These are phyloP conservation scores for Prunus salicina DNA, from an alignment of 306 rosid genomes.

Conservation along the genomic window DNA sequence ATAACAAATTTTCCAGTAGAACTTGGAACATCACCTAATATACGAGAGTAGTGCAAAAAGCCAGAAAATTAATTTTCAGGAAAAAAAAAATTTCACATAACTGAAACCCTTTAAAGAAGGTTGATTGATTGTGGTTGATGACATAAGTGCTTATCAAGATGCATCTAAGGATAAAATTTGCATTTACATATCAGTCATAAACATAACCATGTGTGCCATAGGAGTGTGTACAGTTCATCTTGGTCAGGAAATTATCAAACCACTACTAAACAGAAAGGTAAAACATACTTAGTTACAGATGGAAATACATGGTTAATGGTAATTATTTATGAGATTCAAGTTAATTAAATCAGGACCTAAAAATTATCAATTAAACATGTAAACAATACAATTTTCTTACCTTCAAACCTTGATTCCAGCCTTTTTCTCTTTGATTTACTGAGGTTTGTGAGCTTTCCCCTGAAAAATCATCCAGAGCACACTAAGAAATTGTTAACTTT, in stretches of 20 bases:
- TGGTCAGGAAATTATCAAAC: background rate
- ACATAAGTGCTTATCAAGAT: background rate
- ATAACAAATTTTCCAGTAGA: background rate
- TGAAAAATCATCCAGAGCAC: slow-evolving; percentile 40
- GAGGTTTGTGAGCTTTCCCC: slow-evolving; percentile 60
- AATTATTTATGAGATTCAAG: background rate
- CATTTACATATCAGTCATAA: background rate
- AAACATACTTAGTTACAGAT: background rate
- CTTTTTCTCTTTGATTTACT: slow-evolving; percentile 72
- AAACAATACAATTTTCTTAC: slow-evolving; percentile 34
- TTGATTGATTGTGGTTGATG: background rate
- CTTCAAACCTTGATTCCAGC: slow-evolving; percentile 66
- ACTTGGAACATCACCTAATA: background rate
- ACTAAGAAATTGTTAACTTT: slow-evolving; percentile 12
- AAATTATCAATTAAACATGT: slow-evolving; percentile 20
- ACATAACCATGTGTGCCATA: background rate
- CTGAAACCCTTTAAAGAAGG: background rate
- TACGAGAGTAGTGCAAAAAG: background rate
- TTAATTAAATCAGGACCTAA: slow-evolving; percentile 7
- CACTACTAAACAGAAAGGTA: background rate
- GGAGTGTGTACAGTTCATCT: slow-evolving; percentile 1
- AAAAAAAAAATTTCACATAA: background rate
- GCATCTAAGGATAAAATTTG: background rate
- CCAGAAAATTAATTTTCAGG: background rate
- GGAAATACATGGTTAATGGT: background rate